Evolutionary conservation across 768 basidiomycete genomes (phyloP), one percentile per base, ranked within the genome.

Genomic region (Phlegmacium glaucopus): DNA sequence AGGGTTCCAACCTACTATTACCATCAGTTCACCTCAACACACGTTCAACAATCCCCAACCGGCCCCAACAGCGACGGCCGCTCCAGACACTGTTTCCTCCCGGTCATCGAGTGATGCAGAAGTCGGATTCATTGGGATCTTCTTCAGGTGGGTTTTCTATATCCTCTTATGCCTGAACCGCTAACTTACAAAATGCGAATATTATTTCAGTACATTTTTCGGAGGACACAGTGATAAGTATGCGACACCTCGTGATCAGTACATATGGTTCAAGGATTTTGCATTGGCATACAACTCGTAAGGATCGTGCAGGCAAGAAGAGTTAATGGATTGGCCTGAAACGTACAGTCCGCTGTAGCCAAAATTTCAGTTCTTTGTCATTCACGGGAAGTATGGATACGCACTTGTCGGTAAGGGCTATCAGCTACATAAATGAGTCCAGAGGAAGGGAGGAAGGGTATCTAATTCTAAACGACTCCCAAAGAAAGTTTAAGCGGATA

Each of bases 171-270:
- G 11, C 27, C 32, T 30, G 28, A 5, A 39, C 38, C 9, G 30
- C 16, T 39, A 27, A 25, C 35, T 29, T 40, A 22, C 22, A 29
- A 13, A 32, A 35, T 22, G 17, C 17, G 18, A 30, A 37, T 6
- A 32, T 6, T 39, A 32, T 3, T 9, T 6, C 41, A 67, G 66
- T 40, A 65, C 66, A 10, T 67, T 67, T 51, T 90, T 90, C 55
- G 89, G 88, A 9, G 89, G 88, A 0, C 87, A 90, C 51, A 80
- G 79, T 4, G 55, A 67, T 4, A 56, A 74, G 36, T 90, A 79
- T 57, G 86, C 84, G 12, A 83, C 86, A 13, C 87, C 89, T 3
- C 76, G 65, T 52, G 82, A 89, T 61, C 90, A 90, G 60, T 82
- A 82, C 53, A 72, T 77, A 1, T 90, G 85, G 82, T 91, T 90